Evolutionary conservation across 306 rosid species (phyloP).

Genomic region (Calophaca sinica): DNA sequence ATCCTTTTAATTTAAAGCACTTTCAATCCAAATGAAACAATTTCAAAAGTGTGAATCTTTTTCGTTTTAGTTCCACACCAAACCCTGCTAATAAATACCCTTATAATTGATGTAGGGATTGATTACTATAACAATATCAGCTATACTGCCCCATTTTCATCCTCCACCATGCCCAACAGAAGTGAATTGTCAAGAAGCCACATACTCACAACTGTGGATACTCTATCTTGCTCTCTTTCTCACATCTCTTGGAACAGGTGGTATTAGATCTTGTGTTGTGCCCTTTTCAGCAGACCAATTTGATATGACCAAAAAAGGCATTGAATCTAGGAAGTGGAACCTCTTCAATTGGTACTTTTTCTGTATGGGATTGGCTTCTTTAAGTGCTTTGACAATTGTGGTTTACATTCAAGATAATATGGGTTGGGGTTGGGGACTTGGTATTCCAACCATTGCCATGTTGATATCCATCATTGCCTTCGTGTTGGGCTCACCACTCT

Average conservation of each 20-base stretch:
- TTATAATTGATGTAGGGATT: conserved; percentile 58
- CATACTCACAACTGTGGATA: conserved; percentile 54
- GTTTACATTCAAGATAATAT: conserved; percentile 80
- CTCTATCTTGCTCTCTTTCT: conserved; percentile 70
- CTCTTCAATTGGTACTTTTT: conserved; percentile 83
- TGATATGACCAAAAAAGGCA: conserved; percentile 64
- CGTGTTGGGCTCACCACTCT: conserved; percentile 67
- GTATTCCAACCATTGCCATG: conserved; percentile 78
- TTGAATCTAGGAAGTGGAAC: conserved; percentile 65
- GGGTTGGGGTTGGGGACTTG: conserved; percentile 91
- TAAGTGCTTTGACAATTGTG: conserved; percentile 74
- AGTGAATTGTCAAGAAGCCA: conserved; percentile 67
- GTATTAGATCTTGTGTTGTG: conserved; percentile 78
- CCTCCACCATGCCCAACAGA: conserved; percentile 77
- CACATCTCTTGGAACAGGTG: conserved; percentile 75
- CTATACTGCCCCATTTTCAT: conserved; percentile 59
- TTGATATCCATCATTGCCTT: conserved; percentile 62
- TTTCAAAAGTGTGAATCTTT: neutral
- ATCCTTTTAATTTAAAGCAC: too few species aligned
- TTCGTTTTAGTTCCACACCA: neutral
- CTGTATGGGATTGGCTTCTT: conserved; percentile 67
- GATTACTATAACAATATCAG: conserved; percentile 66
- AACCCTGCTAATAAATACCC: neutral
- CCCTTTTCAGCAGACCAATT: conserved; percentile 85
- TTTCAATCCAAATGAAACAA: too few species aligned